These are phyloP conservation scores for Chrysosphaeria jannelii DNA, from an alignment of 2,329 filamentous ascomycete species.

Conservation along the genomic window DNA sequence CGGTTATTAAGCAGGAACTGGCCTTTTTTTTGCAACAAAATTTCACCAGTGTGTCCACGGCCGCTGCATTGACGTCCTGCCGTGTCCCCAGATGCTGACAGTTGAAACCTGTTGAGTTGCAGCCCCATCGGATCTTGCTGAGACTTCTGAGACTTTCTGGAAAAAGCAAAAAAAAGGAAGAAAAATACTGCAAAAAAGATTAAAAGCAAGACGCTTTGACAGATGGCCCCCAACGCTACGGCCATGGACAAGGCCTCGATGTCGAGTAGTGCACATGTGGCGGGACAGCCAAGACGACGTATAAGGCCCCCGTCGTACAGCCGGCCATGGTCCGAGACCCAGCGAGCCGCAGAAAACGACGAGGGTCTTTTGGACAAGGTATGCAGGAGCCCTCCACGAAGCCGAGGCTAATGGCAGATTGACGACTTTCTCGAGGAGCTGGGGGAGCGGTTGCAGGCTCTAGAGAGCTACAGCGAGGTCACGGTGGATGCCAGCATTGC, in stretches of 20 bases:
- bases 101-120: too few relatives aligned
- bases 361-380: conserved; percentile 29
- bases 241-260: conserved; percentile 1
- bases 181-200: background rate
- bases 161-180: background rate
- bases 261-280: background rate
- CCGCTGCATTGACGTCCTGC: too few relatives aligned
- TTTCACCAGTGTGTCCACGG: too few relatives aligned
- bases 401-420: too few relatives aligned
- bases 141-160: too few relatives aligned
- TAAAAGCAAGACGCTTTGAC: background rate
- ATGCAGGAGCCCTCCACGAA: background rate
- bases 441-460: conserved; percentile 57
- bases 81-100: too few relatives aligned
- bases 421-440: conserved; percentile 65
- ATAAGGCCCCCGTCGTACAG: background rate
- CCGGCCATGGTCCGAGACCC: conserved; percentile 25
- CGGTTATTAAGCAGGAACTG: too few relatives aligned
- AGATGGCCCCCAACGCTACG: background rate
- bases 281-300: background rate
- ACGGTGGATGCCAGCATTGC: conserved; percentile 61
- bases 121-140: too few relatives aligned
- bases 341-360: conserved; percentile 29
- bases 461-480: conserved; percentile 65
- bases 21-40: too few relatives aligned